Conservation (phyloP, 148 eudicot species). For the Persicaria maculosa region DNA sequence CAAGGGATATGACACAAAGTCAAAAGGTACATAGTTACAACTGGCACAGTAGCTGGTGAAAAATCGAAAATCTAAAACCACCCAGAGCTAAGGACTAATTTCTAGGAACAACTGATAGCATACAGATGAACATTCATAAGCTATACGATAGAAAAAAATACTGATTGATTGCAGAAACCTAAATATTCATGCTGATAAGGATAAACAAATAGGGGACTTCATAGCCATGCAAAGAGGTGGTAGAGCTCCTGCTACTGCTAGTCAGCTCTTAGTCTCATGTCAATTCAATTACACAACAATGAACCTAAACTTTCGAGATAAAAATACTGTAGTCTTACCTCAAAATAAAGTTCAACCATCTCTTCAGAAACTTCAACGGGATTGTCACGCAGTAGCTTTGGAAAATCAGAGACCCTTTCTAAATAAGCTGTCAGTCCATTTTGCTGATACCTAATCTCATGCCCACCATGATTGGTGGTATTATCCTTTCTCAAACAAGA, state of each 20-base stretch:
- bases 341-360: conserved; percentile 69
- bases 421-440: conserved; percentile 39
- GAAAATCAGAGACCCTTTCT: conserved; percentile 50
- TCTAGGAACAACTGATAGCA: background rate
- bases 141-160: background rate
- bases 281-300: background rate
- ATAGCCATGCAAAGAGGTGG: background rate
- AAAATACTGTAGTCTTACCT: conserved; percentile 40
- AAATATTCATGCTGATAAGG: background rate
- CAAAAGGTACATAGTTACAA: too few species aligned
- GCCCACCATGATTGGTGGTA: conserved; percentile 23
- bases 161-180: background rate
- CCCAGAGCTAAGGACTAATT: background rate
- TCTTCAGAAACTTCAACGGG: conserved; percentile 70
- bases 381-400: conserved; percentile 47
- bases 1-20: background rate
- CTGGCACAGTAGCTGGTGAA: background rate
- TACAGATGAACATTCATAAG: background rate
- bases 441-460: conserved; percentile 36
- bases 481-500: conserved; percentile 33
- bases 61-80: background rate
- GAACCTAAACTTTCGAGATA: background rate
- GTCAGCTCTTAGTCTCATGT: background rate
- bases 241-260: background rate
- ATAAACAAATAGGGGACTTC: background rate